Evolutionary conservation across 768 basidiomycete genomes (phyloP).

Genomic region (Trametes cubensis): DNA sequence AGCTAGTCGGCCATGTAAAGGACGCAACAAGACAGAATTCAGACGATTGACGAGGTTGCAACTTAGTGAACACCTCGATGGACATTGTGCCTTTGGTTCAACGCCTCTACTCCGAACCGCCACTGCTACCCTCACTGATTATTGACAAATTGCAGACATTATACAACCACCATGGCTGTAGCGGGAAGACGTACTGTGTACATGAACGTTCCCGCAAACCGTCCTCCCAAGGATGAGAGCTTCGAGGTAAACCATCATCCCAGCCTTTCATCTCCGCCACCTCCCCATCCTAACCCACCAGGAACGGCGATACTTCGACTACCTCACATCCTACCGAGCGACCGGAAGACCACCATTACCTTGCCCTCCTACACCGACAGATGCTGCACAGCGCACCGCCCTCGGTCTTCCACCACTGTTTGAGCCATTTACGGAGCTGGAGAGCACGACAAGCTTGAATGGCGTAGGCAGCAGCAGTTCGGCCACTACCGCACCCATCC

Average conservation of each 20-base stretch:
- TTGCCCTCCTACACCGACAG: constrained; percentile 50
- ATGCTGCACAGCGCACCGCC: constrained; percentile 44
- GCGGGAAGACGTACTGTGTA: constrained; percentile 17
- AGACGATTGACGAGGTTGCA: background rate
- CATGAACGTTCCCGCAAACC: constrained; percentile 27
- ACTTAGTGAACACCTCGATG: no score
- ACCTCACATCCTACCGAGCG: constrained; percentile 49
- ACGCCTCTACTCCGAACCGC: background rate
- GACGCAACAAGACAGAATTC: no score
- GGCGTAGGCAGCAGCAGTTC: constrained; percentile 11
- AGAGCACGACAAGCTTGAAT: background rate
- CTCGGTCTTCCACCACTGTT: constrained; percentile 56
- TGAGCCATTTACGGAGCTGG: constrained; percentile 39
- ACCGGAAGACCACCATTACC: constrained; percentile 53
- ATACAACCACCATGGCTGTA: background rate
- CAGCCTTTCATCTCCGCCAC: background rate
- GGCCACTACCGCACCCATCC: background rate
- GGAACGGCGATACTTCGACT: constrained; percentile 61
- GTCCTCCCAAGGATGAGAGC: constrained; percentile 25
- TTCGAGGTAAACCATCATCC: constrained; percentile 28
- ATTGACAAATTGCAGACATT: no score
- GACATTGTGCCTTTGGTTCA: background rate
- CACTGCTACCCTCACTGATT: no score
- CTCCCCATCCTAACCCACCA: constrained; percentile 28
- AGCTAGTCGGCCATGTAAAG: constrained; percentile 83